Base-by-base conservation (phyloP, 148 eudicot genomes). In the Persicaria maculosa region DNA sequence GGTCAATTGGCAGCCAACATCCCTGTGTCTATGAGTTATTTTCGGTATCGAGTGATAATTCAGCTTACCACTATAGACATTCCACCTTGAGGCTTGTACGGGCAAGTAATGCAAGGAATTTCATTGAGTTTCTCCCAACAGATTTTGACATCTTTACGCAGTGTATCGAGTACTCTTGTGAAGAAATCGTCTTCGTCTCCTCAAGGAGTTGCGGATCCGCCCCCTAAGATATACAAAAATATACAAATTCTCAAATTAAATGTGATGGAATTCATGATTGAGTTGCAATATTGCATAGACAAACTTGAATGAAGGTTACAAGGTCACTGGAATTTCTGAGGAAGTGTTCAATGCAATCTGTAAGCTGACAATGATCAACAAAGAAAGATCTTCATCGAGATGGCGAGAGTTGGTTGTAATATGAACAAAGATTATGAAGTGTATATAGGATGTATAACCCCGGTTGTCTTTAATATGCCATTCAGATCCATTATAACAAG, bases 271-370 rank as follows among this genome's bases (percentile, higher is more conserved):
- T n/a, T n/a, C n/a, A n/a, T n/a, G n/a, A n/a, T n/a, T n/a, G n/a
- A n/a, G n/a, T n/a, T n/a, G n/a, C n/a, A n/a, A n/a, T n/a, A n/a
- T n/a, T n/a, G n/a, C n/a, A n/a, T n/a, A n/a, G n/a, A n/a, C n/a
- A n/a, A n/a, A 88, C 97, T 90, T 88, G 93, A 80, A 89, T 83
- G 74, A 89, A 71, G 45, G 96, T 88, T 59, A 85, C 75, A 71
- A 96, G 89, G 58, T 87, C 90, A 1, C 89, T 73, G 7, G 88
- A 78, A 70, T 87, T 77, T 59, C 68, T 75, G 72, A 86, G 77
- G 76, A 79, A 87, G 74, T 78, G 74, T 68, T 80, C 82, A 59
- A 90, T 50, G 77, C 83, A 80, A 61, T 82, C 84, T 25, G 80
- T 78, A 78, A 93, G 54, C 96, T 93, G 85, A 72, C 36, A 78